Base-by-base conservation (phyloP, 129 eudicot genomes). In the Escallonia rubra region DNA sequence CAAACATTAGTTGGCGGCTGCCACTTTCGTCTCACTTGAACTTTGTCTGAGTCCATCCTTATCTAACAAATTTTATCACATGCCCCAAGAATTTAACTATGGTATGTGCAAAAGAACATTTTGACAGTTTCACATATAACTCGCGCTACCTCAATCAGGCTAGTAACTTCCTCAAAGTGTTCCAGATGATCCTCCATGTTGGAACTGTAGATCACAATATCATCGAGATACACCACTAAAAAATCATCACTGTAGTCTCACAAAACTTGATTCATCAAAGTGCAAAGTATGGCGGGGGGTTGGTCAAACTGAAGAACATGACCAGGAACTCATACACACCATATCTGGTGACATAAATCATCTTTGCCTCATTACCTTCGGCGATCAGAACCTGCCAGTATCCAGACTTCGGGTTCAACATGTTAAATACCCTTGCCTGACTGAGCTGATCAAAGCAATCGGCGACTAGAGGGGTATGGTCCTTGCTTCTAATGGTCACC, bases 291-390 rank as follows among this genome's bases (percentile, higher is more conserved):
- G 14, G 58, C 15, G 0, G 34, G 66, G 3, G 58, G 34, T 69
- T 69, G 3, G 65, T 69, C 3, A 69, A 34, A 4, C 66, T 58
- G 10, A 58, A 69, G 40, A 59, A 57, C 65, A 69, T 69, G 9
- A 69, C 57, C 3, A 58, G 41, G 7, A 69, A 69, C 39, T 69
- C 57, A 6, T 42, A 68, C 8, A 15, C 23, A 8, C 54, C 16
- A 41, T 68, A 57, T 5, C 53, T 39, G n/a, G 73, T 57, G 43
- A 44, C 40, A 6, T 10, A 63, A 0, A 39, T 63, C 1, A 54
- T 63, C 67, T 44, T 63, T 0, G n/a, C 8, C 9, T 64, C 57
- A 46, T 64, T 44, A 0, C 44, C 69, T 38, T 64, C 57, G 10
- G 43, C 69, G 10, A 64, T 64, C 16, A 44, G 0, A 5, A 64